Percentiles rank a stretch among this genome's conserved stretches.
Evolutionary conservation across 306 rosid species (phyloP).

Genomic region (Carpinus fangiana): DNA sequence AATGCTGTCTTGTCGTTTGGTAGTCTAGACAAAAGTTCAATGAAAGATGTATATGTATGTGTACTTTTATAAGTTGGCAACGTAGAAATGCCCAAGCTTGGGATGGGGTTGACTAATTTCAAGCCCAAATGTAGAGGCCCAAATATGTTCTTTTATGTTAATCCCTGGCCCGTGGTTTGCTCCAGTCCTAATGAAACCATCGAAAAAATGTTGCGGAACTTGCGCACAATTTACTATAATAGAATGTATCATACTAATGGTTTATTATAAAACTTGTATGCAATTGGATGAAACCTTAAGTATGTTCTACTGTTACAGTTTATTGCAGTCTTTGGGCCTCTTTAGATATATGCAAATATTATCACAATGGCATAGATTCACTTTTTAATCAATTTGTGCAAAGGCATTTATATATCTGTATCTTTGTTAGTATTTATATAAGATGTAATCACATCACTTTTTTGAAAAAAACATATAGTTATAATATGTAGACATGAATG

Average conservation of each 20-base stretch:
- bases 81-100: background rate
- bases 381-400: background rate
- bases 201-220: background rate
- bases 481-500: background rate
- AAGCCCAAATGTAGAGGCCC: background rate
- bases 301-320: too few relatives aligned
- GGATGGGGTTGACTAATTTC: conserved; percentile 1
- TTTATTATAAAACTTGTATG: too few relatives aligned
- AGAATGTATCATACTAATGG: background rate
- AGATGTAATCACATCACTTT: background rate
- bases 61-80: background rate
- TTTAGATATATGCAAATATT: background rate
- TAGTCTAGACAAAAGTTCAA: background rate
- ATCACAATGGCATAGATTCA: background rate
- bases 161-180: background rate
- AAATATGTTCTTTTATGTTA: background rate
- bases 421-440: background rate
- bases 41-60: background rate
- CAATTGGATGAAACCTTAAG: too few relatives aligned
- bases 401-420: background rate
- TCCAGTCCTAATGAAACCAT: background rate
- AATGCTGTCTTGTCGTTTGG: background rate
- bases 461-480: background rate
- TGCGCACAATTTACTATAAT: background rate
- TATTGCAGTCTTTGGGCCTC: background rate